Percentiles rank a stretch among this genome's conserved stretches.
phyloP scores from a whole-genome alignment of 495 filamentous ascomycete genomes.

The Neurospora intermedia region DNA sequence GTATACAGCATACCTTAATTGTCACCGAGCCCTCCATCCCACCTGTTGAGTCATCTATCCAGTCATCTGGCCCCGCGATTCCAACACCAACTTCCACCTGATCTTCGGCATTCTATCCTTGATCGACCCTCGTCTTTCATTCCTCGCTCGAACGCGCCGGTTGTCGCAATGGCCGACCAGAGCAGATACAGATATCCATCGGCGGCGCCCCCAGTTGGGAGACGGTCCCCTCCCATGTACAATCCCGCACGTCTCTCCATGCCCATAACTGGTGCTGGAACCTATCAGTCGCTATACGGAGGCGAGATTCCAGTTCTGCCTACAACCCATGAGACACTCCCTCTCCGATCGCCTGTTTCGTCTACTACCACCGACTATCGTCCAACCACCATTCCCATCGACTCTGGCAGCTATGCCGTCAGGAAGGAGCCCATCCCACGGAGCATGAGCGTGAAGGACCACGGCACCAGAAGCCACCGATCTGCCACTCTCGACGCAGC shows the following conservation, averaged over 20 bases:
- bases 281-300: slow-evolving; percentile 29
- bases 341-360: slow-evolving; percentile 24
- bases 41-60: background rate
- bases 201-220: slow-evolving; percentile 16
- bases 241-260: slow-evolving; percentile 39
- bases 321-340: slow-evolving; percentile 9
- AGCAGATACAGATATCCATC: slow-evolving; percentile 20
- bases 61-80: background rate
- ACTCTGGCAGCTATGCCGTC: slow-evolving; percentile 38
- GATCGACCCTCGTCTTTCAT: background rate
- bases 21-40: background rate
- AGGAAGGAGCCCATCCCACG: slow-evolving; percentile 33
- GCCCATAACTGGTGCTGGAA: slow-evolving; percentile 29
- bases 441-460: slow-evolving; percentile 29
- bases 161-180: slow-evolving; percentile 31
- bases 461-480: slow-evolving; percentile 25
- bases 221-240: slow-evolving; percentile 32
- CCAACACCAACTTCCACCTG: background rate
- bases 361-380: slow-evolving; percentile 23
- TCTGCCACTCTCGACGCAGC: slow-evolving; percentile 27
- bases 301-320: slow-evolving; percentile 32
- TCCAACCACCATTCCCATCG: slow-evolving; percentile 19
- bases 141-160: background rate
- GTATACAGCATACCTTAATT: background rate
- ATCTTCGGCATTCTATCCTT: background rate